These are phyloP conservation scores for Sarocladium brachiariae DNA, from an alignment of 2,329 filamentous ascomycete species.

Conservation along the genomic window DNA sequence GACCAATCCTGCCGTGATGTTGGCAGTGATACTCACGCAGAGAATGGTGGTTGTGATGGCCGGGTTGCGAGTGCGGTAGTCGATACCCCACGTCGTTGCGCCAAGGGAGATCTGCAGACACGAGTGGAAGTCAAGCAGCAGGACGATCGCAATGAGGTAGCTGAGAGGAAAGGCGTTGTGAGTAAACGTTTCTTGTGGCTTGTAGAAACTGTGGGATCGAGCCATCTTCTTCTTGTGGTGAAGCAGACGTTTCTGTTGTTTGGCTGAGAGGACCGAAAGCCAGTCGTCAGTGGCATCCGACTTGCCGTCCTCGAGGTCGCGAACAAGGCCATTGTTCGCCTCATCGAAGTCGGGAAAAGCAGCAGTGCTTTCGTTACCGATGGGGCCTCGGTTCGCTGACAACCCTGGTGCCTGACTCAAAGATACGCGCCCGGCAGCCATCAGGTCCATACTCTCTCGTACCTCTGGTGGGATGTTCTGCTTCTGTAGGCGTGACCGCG, in stretches of 20 bases:
- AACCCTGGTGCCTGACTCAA: not conserved
- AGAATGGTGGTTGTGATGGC: conserved; percentile 77
- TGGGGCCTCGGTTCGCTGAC: not conserved
- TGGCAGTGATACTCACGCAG: conserved; percentile 69
- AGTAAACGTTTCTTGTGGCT: conserved; percentile 77
- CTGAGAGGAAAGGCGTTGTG: conserved; percentile 72
- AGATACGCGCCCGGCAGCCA: not conserved
- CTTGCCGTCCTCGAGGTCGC: conserved; percentile 34
- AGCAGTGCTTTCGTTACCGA: not conserved
- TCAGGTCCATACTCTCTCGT: conserved; percentile 13
- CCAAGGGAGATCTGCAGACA: conserved; percentile 75
- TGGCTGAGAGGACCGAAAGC: conserved; percentile 53
- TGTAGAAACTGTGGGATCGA: conserved; percentile 83
- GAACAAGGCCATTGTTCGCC: conserved; percentile 18
- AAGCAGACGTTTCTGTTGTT: conserved; percentile 62
- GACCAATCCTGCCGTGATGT: conserved; percentile 67
- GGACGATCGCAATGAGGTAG: conserved; percentile 69
- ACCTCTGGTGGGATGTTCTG: conserved; percentile 15
- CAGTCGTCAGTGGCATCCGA: conserved; percentile 34
- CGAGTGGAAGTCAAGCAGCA: conserved; percentile 73
- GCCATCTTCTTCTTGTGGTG: conserved; percentile 76
- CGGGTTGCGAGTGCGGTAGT: conserved; percentile 60
- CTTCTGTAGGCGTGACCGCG: conserved; percentile 15
- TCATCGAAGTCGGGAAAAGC: not conserved
- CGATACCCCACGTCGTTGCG: conserved; percentile 70